Conservation (phyloP, 1,284 basidiomycete genomes). For the Nidula niveotomentosa region DNA sequence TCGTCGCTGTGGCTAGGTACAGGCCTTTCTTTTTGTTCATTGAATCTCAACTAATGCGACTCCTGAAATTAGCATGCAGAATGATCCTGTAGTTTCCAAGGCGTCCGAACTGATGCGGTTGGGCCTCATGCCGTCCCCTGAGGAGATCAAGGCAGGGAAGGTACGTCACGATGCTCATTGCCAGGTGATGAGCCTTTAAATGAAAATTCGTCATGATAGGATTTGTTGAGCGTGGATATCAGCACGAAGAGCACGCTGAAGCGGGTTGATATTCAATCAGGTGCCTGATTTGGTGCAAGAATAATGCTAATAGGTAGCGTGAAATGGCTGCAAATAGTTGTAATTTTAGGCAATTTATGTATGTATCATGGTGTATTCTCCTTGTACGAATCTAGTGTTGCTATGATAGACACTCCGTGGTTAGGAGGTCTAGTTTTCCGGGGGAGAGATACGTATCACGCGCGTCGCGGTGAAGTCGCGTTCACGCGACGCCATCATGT, state of each 20-base stretch:
- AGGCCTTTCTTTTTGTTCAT: no score
- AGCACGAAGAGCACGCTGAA: not conserved
- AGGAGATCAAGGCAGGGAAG: constrained; percentile 71
- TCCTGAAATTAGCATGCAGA: constrained; percentile 81
- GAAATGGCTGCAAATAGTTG: not conserved
- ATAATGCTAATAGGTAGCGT: not conserved
- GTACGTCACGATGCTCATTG: constrained; percentile 25
- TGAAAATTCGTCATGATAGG: not conserved
- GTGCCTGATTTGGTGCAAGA: not conserved
- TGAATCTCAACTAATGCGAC: no score
- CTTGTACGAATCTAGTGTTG: no score
- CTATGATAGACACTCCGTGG: no score
- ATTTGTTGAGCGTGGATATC: not conserved
- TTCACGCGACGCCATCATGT: no score
- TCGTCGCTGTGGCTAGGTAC: constrained; percentile 81
- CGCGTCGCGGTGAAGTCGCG: no score
- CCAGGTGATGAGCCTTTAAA: not conserved
- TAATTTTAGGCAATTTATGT: not conserved
- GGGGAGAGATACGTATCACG: no score
- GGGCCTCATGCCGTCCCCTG: constrained; percentile 78
- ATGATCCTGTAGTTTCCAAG: constrained; percentile 81
- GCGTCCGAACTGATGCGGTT: constrained; percentile 80
- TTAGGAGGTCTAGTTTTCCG: no score
- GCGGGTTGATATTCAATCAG: not conserved
- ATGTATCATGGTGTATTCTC: no score